A percentile compares a stretch with the other conserved stretches of the same genome.
Evolutionary conservation across 768 basidiomycete genomes (phyloP).

Genomic region (Sutorius australiensis): DNA sequence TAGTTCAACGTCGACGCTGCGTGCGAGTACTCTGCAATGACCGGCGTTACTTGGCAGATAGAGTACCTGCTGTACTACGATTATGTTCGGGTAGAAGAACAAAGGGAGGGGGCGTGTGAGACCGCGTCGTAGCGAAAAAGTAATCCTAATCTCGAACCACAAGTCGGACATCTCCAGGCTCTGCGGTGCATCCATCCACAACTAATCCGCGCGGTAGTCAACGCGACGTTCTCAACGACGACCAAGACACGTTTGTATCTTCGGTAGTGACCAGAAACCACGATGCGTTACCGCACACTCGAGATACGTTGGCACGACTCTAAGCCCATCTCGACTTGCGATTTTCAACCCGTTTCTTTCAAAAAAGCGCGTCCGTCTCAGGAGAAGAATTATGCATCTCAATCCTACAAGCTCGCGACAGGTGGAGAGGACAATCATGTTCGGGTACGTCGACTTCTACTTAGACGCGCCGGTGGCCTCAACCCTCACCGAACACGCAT

Average conservation of each 20-base stretch:
- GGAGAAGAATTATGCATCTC: slow-evolving; percentile 53
- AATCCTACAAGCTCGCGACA: slow-evolving; percentile 89
- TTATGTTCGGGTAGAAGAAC: slow-evolving; percentile 6
- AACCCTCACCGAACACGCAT: slow-evolving; percentile 1
- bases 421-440: slow-evolving; percentile 97
- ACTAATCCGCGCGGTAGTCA: background rate
- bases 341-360: slow-evolving; percentile 85
- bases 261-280: background rate
- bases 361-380: slow-evolving; percentile 73
- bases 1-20: slow-evolving; percentile 27
- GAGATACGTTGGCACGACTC: slow-evolving; percentile 97
- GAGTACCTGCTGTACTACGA: slow-evolving; percentile 4
- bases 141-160: slow-evolving; percentile 10
- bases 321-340: slow-evolving; percentile 93
- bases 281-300: slow-evolving; percentile 83
- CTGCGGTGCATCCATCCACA: slow-evolving; percentile 8
- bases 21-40: slow-evolving; percentile 25
- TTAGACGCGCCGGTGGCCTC: slow-evolving; percentile 12
- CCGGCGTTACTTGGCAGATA: slow-evolving; percentile 3
- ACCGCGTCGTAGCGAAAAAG: slow-evolving; percentile 10
- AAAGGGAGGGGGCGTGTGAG: slow-evolving; percentile 22
- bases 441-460: slow-evolving; percentile 58
- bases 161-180: background rate
- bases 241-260: background rate
- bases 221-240: slow-evolving; percentile 10